Base-by-base conservation (phyloP, 352 stramenopile species). In the Aphanomyces euteiches region DNA sequence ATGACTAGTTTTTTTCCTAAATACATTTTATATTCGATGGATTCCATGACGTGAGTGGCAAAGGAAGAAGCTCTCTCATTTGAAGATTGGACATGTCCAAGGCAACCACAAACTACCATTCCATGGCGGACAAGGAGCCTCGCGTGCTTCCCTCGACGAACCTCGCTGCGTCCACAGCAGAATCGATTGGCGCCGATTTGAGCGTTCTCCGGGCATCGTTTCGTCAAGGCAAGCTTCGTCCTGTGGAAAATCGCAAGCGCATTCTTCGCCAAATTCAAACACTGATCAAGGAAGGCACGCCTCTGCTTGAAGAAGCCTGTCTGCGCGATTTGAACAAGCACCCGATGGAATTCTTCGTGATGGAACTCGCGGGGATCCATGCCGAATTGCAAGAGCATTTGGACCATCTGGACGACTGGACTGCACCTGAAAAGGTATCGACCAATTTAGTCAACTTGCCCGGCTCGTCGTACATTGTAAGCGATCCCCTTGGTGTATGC, bases 401-500 rank as follows among this genome's bases (percentile, higher is more conserved):
- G 17, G 82, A 90, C 74, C 84, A 90, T 72, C 67, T 91, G 34
- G 76, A 77, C 43, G 77, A 87, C 66, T 90, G 84, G 82, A 50
- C 80, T 47, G 79, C 79, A 68, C 82, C 87, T 4, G 56, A 88
- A 69, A 58, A 76, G 15, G 74, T 78, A n/a, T n/a, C 47, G 38
- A 91, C 80, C 12, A 86, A 88, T 72, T 50, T 92, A 56, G 63
- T 77, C 15, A 89, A 88, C 72, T 72, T 90, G 0, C 83, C 84
- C 13, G 77, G 85, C 28, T 47, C 78, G 15, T 83, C 77, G 68
- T 90, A 90, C 68, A 75, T 96, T 21, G 58, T 79, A 10, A 75
- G 74, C 21, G 85, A 93, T 43, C 85, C 88, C 13, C 77, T 95
- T 34, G 89, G 92, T 38, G 85, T 96, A n/a, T 89, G 94, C 6